Base-by-base conservation (phyloP, 192 early-diverging fungal species). In the Coemansia sp. region DNA sequence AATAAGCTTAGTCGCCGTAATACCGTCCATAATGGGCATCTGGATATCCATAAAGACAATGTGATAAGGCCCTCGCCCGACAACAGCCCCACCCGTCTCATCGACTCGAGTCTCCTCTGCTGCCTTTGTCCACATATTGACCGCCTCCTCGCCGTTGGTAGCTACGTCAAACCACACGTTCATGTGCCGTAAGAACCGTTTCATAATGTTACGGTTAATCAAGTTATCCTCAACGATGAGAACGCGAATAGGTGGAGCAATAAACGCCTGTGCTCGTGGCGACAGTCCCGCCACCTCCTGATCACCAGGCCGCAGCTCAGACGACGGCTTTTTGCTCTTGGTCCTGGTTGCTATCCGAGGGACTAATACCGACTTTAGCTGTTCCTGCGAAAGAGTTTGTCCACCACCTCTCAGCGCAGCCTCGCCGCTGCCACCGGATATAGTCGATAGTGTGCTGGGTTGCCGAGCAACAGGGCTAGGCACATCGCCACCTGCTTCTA, bases 1-100 rank as follows among this genome's bases (percentile, higher is more conserved):
- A 65, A 95, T 95, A 63, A 86, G 86, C 83, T 92, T 89, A 1
- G 94, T 94, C 0, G 94, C 92, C 64, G 91, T 89, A 63, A 94
- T 93, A 18, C 94, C 94, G 60, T 91, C 92, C 92, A 95, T 93
- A 62, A 93, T 84, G 5, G 94, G 94, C 94, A 95, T 93, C 79
- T 92, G 90, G 24, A 94, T 90, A 71, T 95, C 94, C 94, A 95
- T 95, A 68, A 95, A 80, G 44, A 95, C 91, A 76, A 91, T 74
- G 20, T 86, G 79, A 47, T 85, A 87, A 3, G 62, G 88, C 76
- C 60, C 91, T 83, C 20, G 73, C 46, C 65, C 66, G 38, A 58
- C 58, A n/a, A 68, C 34, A 20, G 41, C 55, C 15, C 40, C 61
- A 5, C 61, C 65, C 15, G 61, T 53, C 36, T 49, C 63, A 6